Conservation (phyloP, 2,329 filamentous ascomycete species). For the Phyllosticta paracitricarpa region DNA sequence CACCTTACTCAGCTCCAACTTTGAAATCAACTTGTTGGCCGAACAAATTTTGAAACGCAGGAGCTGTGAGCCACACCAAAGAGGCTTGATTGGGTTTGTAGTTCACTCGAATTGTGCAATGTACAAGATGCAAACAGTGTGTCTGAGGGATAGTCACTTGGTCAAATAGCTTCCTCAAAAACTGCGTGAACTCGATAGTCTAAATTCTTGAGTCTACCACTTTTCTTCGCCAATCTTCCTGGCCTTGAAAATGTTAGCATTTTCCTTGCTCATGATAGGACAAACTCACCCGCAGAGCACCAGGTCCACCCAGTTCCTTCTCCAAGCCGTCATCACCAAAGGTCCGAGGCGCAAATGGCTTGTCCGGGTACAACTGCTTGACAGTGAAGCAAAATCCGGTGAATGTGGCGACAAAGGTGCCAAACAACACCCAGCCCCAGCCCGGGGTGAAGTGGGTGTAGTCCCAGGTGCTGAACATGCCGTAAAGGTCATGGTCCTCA, state of each 20-base stretch:
- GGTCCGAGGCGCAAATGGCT: slow-evolving; percentile 34
- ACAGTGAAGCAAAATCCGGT: slow-evolving; percentile 31
- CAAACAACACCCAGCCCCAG: slow-evolving; percentile 54
- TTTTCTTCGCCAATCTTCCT: slow-evolving; percentile 15
- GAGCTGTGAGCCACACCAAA: too few relatives aligned
- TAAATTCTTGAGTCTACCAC: background rate
- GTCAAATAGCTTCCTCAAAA: slow-evolving; percentile 2
- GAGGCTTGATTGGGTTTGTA: too few relatives aligned
- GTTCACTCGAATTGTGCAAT: too few relatives aligned
- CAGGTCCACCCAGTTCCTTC: slow-evolving; percentile 37
- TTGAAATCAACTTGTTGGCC: too few relatives aligned
- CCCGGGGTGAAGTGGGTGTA: slow-evolving; percentile 75
- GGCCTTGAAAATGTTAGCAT: slow-evolving; percentile 8
- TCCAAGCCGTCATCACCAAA: slow-evolving; percentile 37
- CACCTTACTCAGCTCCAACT: too few relatives aligned
- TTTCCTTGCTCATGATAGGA: too few relatives aligned
- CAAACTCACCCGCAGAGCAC: slow-evolving; percentile 30
- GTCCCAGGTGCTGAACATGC: slow-evolving; percentile 78
- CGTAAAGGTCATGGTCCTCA: slow-evolving; percentile 89
- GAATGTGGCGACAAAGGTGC: slow-evolving; percentile 34
- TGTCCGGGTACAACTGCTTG: slow-evolving; percentile 35
- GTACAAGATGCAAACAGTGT: too few relatives aligned
- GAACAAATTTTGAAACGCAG: too few relatives aligned
- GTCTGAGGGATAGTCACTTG: background rate
- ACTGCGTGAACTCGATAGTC: background rate